Evolutionary conservation across 2,329 filamentous ascomycete genomes (phyloP), one percentile per base, ranked within the genome.

Genomic region (Pseudogymnoascus sp.): DNA sequence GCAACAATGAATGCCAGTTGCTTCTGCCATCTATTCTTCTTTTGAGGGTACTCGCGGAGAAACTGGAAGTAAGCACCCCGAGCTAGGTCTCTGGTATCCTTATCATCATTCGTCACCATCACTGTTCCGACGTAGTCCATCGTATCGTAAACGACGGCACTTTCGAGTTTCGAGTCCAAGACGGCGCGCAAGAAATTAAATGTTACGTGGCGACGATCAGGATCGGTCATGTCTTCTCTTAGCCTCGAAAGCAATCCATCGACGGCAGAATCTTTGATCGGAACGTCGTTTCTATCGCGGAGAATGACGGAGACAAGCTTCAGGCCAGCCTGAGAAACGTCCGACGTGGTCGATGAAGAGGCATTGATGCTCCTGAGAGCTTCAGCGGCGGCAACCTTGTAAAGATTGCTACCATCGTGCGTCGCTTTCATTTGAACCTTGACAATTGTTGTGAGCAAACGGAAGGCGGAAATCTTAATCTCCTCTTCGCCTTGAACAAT

Each of bases 101-200:
- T 89, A 68, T 95, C 92, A 65, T 96, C 91, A 71, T 97, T 97
- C 48, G 90, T 96, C 62, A 99, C 89, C 92, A 97, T 97, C 73
- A 97, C 89, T 3, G 84, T 87, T 55, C 91, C 91, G 31, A 96
- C 88, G 69, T 92, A 87, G 72, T 99, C 94, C 66, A 97, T 83
- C 7, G 89, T 88, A 71, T 97, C 93, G 72, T 99, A 99, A 31
- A 99, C 87, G 42, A 89, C 83, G 0, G 92, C 88, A 6, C 95
- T 92, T 69, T 96, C 84, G 44, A 97, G 81, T 72, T 89, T 93
- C 15, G 92, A 85, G 61, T 90, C 88, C 71, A 99, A 84, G 27
- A 97, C 86, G 0, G 91, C 89, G 42, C 92, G 88, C 63, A 99
- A 77, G 75, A 99, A 97, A 71, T 91, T 96, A 78, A 99, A 99